phyloP scores from a whole-genome alignment of 2,329 filamentous ascomycete species.

The Penicillium griseofulvum region DNA sequence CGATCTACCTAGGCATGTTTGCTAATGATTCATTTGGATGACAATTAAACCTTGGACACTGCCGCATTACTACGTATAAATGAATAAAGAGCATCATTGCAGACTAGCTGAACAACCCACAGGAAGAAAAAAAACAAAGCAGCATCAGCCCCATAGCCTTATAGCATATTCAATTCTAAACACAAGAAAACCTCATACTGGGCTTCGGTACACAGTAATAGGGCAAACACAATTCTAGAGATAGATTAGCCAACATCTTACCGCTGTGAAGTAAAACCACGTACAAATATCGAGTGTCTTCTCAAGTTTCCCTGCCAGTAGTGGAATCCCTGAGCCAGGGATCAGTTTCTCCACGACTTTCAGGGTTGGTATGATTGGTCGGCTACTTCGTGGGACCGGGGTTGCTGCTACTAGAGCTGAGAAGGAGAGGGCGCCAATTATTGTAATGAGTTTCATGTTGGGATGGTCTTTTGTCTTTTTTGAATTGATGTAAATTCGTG shows the following conservation, averaged over 20 bases:
- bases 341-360: conserved; percentile 14
- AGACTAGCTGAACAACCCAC: background rate
- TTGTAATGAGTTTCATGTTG: conserved; percentile 17
- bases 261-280: background rate
- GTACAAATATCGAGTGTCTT: conserved; percentile 10
- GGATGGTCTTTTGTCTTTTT: background rate
- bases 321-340: conserved; percentile 17
- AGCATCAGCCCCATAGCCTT: background rate
- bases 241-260: background rate
- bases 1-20: background rate
- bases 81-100: background rate
- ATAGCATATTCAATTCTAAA: background rate
- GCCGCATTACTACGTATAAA: background rate
- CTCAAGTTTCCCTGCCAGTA: conserved; percentile 9
- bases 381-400: conserved; percentile 2
- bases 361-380: conserved; percentile 10
- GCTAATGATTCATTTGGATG: background rate
- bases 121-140: background rate
- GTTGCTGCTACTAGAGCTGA: conserved; percentile 7
- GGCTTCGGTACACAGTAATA: background rate
- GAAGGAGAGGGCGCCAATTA: conserved; percentile 11
- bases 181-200: background rate
- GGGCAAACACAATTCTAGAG: background rate
- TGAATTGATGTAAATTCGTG: background rate
- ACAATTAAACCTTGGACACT: background rate